Base-by-base conservation (phyloP, 352 stramenopile genomes). In the Phytopythium helicoides region DNA sequence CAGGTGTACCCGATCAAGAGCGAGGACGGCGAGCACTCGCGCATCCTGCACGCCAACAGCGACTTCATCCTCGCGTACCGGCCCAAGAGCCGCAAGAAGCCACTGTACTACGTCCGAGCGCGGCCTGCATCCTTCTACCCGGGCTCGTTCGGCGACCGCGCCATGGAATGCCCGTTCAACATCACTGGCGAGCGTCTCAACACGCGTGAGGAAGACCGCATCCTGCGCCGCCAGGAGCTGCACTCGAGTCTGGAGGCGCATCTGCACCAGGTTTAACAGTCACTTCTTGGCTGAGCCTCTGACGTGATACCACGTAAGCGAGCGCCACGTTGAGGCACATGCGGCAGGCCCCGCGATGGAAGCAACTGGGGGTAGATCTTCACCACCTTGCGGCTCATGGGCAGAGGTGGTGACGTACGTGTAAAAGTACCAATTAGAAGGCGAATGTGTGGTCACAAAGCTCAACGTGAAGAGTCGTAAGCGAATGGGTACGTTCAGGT, bases 1-100 rank as follows among this genome's bases (percentile, higher is more conserved):
- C 71, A 85, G 21, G 77, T 66, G 44, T 78, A 61, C 36, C 70
- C 70, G 2, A 59, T 68, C 19, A 61, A 33, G 26, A 12, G 35
- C 14, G 50, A 46, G 34, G 52, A 42, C 28, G 60, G 22, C 28
- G 47, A 57, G 19, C 55, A 55, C 14, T 33, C 52, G 3, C 60
- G 54, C 12, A 35, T 68, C 41, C 62, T 80, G 10, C 80, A 74
- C 57, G 53, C 78, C 46, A 83, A 76, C 46, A 76, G 63, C 50
- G 58, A 80, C 56, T 56, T 71, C 16, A 73, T 83, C 35, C 57
- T 71, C 56, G 54, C 53, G 21, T 69, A 66, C 48, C 58, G 56
- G 6, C 63, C 64, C 1, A 60, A 66, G 26, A 66, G 65, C 10
- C 42, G 28, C 28, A 33, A 33, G 28, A 33, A 72, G 21, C 25